Percentiles rank a stretch among this genome's conserved stretches.
phyloP scores from a whole-genome alignment of 768 basidiomycete genomes.

The Lactarius sanguifluus region DNA sequence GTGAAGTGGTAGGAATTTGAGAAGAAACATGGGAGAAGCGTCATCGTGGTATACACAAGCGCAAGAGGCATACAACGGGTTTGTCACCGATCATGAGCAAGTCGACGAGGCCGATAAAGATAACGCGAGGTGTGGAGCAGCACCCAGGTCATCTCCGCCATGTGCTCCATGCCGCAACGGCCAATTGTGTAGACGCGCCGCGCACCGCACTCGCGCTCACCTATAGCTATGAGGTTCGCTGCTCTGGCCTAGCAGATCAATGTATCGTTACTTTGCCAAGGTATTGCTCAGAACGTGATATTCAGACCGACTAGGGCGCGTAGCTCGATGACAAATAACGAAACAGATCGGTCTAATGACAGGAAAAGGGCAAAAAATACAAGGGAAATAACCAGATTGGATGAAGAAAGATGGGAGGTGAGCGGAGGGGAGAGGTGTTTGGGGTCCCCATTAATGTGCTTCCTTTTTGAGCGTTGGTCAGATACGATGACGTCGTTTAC shows the following conservation, averaged over 20 bases:
- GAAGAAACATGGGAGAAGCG: not conserved
- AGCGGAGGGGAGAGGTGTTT: too few relatives aligned
- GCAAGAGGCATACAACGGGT: not conserved
- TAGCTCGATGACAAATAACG: too few relatives aligned
- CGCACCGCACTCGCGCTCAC: not conserved
- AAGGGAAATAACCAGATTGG: too few relatives aligned
- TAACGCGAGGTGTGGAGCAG: not conserved
- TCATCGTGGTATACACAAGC: not conserved
- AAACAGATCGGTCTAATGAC: too few relatives aligned
- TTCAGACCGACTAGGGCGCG: too few relatives aligned
- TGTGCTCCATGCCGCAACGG: not conserved
- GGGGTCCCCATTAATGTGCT: too few relatives aligned
- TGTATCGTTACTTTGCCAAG: not conserved
- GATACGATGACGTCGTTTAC: too few relatives aligned
- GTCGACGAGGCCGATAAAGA: constrained; percentile 1
- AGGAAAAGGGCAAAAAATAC: too few relatives aligned
- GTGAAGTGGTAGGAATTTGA: not conserved
- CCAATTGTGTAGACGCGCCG: too few relatives aligned
- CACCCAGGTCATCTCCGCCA: not conserved
- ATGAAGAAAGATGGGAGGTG: too few relatives aligned
- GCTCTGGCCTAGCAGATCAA: not conserved
- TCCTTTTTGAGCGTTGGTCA: too few relatives aligned
- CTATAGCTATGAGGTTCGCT: not conserved
- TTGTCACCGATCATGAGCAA: constrained; percentile 1
- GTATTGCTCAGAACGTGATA: not conserved